Evolutionary conservation across 2,329 filamentous ascomycete species (phyloP), one percentile per base, ranked within the genome.

Genomic region (Beauveria varroae): DNA sequence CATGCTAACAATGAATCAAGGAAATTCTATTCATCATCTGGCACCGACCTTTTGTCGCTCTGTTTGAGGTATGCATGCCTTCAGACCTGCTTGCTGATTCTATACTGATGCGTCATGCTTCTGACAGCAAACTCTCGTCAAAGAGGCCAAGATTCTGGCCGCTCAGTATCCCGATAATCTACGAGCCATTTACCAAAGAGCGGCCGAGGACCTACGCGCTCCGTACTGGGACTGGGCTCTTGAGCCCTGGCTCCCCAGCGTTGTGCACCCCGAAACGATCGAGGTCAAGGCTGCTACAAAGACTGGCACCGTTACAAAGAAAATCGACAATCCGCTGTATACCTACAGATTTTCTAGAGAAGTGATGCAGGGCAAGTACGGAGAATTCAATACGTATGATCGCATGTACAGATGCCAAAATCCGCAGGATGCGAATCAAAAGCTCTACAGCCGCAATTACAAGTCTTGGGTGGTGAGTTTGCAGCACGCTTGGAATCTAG

Each of bases 181-280:
- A 64, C 72, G 64, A 61, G 65, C 47, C 61, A 65, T 63, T 26
- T 84, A 84, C 65, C 64, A 68, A 24, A 65, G 72, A 2, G 80
- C 81, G 2, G 81, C 80, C 3, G 71, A 78, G 37, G 70, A 66
- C 0, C 74, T 84, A 34, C 76, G 81, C 34, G 69, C 77, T 7
- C 80, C 81, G 2, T 83, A 74, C 69, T 84, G 81, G 82, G 81
- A 84, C 69, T 85, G 81, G 81, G 80, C 75, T 1, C 63, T 65
- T 3, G 67, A 78, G 37, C 64, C 74, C 3, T 62, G 64, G 20
- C 72, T 85, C 3, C 81, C 82, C 3, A 64, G 67, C 0, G 74
- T 75, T 18, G 75, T 71, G 2, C 68, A 69, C 2, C 67, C 69
- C 26, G 65, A 69, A 47, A 75, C 69, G 14, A 68, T 78, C 55